Percentiles rank a stretch among this genome's conserved stretches.
Conservation (phyloP, 1,284 basidiomycete species). For the Apiotrichum akiyoshidainum region DNA sequence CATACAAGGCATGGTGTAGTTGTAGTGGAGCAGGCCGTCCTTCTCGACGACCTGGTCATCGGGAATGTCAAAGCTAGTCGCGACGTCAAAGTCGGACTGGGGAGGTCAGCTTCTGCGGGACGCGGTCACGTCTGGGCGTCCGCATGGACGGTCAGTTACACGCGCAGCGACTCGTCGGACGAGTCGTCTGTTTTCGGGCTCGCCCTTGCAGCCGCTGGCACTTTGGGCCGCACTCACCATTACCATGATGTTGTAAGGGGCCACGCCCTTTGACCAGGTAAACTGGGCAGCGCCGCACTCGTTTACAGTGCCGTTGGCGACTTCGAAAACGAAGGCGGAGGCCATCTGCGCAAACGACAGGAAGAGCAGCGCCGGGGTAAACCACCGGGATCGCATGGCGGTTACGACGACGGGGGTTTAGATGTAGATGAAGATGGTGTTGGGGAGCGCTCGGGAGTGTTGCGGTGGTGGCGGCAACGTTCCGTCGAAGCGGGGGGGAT, state of each 20-base stretch:
- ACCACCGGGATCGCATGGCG: background rate
- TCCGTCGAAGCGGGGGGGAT: no score
- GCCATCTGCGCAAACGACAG: background rate
- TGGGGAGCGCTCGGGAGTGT: no score
- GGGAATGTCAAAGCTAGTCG: constrained; percentile 6
- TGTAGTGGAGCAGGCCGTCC: constrained; percentile 22
- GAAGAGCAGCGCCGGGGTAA: background rate
- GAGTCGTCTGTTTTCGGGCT: background rate
- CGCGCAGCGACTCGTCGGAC: background rate
- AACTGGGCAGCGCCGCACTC: constrained; percentile 31
- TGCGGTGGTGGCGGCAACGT: no score
- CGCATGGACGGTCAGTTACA: background rate
- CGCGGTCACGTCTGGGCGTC: background rate
- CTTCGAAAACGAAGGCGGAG: constrained; percentile 28
- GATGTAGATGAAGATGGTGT: no score
- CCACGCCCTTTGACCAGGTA: constrained; percentile 29
- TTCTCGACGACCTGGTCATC: constrained; percentile 22
- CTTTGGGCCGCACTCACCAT: constrained; percentile 26
- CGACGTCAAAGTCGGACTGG: constrained; percentile 41
- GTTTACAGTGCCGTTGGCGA: constrained; percentile 17
- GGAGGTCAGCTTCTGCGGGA: background rate
- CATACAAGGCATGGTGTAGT: constrained; percentile 40
- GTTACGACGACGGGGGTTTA: no score
- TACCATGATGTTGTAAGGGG: constrained; percentile 34
- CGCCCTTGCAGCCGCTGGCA: background rate